These are phyloP conservation scores for Exophiala aquamarina DNA, from an alignment of 2,329 filamentous ascomycete species.

Conservation along the genomic window DNA sequence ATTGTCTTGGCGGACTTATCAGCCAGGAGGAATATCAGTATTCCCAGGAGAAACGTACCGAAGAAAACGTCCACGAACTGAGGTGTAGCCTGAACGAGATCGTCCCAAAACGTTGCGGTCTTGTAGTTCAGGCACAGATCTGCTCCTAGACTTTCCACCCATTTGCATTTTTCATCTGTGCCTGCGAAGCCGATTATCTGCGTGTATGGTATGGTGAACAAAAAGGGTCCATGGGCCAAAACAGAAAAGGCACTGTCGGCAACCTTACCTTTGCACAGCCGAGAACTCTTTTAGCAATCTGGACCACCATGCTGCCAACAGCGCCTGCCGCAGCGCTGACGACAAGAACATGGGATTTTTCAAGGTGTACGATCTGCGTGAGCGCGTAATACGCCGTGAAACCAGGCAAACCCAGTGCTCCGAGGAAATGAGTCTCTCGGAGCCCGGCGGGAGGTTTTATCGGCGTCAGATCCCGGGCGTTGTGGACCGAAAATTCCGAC, in stretches of 20 bases:
- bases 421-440: slow-evolving; percentile 42
- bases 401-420: slow-evolving; percentile 37
- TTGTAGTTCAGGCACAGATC: slow-evolving; percentile 63
- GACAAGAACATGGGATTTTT: slow-evolving; percentile 70
- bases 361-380: slow-evolving; percentile 64
- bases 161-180: slow-evolving; percentile 64
- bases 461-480: slow-evolving; percentile 10
- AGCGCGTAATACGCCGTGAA: slow-evolving; percentile 76
- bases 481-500: slow-evolving; percentile 41
- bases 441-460: slow-evolving; percentile 10
- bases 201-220: no score
- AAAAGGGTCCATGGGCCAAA: no score
- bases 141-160: slow-evolving; percentile 65
- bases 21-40: no score
- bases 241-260: no score
- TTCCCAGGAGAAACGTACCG: slow-evolving; percentile 52
- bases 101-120: slow-evolving; percentile 56
- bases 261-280: no score
- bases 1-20: no score
- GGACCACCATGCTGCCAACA: slow-evolving; percentile 65
- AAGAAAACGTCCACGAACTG: slow-evolving; percentile 66
- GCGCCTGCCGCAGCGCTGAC: slow-evolving; percentile 75
- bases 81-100: slow-evolving; percentile 13
- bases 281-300: slow-evolving; percentile 19
- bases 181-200: slow-evolving; percentile 65